Evolutionary conservation across 768 basidiomycete species (phyloP).

Genomic region (Termitomyces eurrhizus): DNA sequence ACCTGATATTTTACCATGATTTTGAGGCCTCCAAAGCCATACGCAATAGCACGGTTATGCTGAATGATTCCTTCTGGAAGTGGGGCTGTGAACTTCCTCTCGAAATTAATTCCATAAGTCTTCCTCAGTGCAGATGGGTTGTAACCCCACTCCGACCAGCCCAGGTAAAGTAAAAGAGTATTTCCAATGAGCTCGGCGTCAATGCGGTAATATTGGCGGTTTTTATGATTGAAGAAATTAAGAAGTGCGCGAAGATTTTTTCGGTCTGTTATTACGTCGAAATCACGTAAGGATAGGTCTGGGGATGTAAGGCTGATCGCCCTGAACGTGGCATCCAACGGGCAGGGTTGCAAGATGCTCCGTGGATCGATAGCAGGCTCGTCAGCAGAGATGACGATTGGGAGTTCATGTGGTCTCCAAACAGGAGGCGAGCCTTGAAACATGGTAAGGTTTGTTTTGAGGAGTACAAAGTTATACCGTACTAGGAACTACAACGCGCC

Average conservation of each 20-base stretch:
- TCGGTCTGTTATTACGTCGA: slow-evolving; percentile 17
- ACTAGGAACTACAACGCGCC: slow-evolving; percentile 12
- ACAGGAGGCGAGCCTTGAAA: slow-evolving; percentile 13
- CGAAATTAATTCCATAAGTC: slow-evolving; percentile 15
- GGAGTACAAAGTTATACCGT: background rate
- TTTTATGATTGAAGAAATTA: slow-evolving; percentile 9
- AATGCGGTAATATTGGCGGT: slow-evolving; percentile 10
- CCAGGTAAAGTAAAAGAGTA: slow-evolving; percentile 17
- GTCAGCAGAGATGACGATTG: slow-evolving; percentile 10
- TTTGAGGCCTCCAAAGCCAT: slow-evolving; percentile 20
- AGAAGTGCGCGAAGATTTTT: slow-evolving; percentile 17
- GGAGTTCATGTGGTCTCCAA: slow-evolving; percentile 15
- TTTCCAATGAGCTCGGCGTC: slow-evolving; percentile 16
- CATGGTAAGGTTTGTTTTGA: background rate
- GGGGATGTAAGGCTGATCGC: slow-evolving; percentile 13
- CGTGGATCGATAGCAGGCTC: slow-evolving; percentile 13
- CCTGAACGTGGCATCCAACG: slow-evolving; percentile 13
- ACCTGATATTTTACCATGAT: slow-evolving; percentile 27
- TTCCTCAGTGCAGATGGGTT: background rate
- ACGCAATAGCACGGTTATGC: slow-evolving; percentile 17
- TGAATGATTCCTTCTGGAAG: slow-evolving; percentile 13
- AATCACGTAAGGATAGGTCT: slow-evolving; percentile 7
- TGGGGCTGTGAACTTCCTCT: slow-evolving; percentile 14
- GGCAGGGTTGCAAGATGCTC: slow-evolving; percentile 11
- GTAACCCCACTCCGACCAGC: slow-evolving; percentile 15